Percentiles rank a stretch among this genome's conserved stretches.
Conservation (phyloP, 257 asterid species). For the Solanum dulcamara region DNA sequence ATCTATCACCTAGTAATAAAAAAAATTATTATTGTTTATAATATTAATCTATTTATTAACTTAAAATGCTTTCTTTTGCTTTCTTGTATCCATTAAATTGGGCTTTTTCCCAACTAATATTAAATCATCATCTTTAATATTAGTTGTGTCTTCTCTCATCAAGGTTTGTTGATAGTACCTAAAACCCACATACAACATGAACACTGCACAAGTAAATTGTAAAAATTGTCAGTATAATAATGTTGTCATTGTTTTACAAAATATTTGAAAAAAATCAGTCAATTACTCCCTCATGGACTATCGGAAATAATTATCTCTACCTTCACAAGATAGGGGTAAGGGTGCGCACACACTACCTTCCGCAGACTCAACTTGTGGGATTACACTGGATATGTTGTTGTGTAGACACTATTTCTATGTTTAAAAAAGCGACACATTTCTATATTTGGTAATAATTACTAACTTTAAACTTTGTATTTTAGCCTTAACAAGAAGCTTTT, state of each 20-base stretch:
- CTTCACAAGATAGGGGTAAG: not conserved
- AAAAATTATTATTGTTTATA: not conserved
- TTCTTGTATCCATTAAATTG: constrained; percentile 11
- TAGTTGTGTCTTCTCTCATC: constrained; percentile 14
- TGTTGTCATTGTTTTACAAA: not conserved
- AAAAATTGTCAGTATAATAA: not conserved
- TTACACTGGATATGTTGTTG: not conserved
- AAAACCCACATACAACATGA: constrained; percentile 78
- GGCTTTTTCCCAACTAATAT: constrained; percentile 17
- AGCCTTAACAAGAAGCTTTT: not conserved
- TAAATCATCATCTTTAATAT: not conserved
- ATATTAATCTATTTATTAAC: not conserved
- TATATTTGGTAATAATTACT: not conserved
- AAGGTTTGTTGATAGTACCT: constrained; percentile 52
- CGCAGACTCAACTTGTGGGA: not conserved
- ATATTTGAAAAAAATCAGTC: not conserved
- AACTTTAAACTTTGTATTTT: not conserved
- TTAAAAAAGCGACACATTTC: not conserved
- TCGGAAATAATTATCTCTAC: not conserved
- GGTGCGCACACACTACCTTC: not conserved
- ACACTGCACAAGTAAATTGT: constrained; percentile 33
- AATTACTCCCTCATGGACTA: not conserved
- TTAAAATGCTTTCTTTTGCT: constrained; percentile 41
- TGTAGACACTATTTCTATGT: not conserved
- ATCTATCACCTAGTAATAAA: not conserved